Percentiles rank a stretch among this genome's conserved stretches.
Evolutionary conservation across 257 asterid genomes (phyloP).

Genomic region (Solanum pinnatisectum): DNA sequence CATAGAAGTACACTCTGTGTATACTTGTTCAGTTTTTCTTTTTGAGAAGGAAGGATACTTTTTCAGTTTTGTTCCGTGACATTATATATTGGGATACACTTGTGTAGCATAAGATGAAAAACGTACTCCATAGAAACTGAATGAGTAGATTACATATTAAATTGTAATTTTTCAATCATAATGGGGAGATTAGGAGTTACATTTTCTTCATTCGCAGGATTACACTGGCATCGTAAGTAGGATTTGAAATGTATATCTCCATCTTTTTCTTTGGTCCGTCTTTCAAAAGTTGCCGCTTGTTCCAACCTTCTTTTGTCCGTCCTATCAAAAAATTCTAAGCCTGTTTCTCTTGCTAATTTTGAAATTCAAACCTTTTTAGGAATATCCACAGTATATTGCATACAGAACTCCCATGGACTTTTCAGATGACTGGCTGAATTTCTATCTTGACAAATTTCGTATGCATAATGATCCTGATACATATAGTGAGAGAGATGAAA

Average conservation of each 20-base stretch:
- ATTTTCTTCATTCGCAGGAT: background rate
- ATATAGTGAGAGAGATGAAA: slow-evolving; percentile 43
- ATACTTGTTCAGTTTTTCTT: background rate
- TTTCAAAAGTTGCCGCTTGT: background rate
- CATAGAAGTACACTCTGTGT: background rate
- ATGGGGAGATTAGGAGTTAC: background rate
- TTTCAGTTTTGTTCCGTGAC: background rate
- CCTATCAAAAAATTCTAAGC: background rate
- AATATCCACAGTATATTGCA: slow-evolving; percentile 77
- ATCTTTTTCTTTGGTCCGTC: background rate
- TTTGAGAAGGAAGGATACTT: background rate
- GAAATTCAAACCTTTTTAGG: slow-evolving; percentile 36
- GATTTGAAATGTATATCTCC: background rate
- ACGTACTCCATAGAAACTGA: background rate
- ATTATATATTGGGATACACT: background rate
- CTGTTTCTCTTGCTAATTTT: slow-evolving; percentile 1
- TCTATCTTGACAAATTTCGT: slow-evolving; percentile 71
- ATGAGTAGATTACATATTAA: background rate
- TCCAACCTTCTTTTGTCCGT: background rate
- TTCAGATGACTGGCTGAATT: slow-evolving; percentile 90
- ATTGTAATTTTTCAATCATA: background rate
- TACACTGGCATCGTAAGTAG: background rate
- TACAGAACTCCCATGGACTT: slow-evolving; percentile 62
- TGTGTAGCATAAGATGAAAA: background rate
- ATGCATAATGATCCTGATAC: slow-evolving; percentile 61